Evolutionary conservation across 768 basidiomycete genomes (phyloP).

Genomic region (Lepiota venenata): DNA sequence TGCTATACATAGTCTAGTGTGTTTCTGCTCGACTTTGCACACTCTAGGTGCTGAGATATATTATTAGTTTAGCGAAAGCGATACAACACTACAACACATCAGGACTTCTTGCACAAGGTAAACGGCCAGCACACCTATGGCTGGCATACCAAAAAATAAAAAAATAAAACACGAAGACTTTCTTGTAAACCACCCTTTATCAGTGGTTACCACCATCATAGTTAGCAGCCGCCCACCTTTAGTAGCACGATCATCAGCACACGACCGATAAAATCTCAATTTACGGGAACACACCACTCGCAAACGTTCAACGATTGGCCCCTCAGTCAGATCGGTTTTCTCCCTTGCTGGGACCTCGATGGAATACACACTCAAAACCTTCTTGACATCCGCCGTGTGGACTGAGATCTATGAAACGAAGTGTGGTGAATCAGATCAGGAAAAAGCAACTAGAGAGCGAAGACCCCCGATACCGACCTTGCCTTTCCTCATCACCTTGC

Average conservation of each 20-base stretch:
- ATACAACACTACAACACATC: too few species aligned
- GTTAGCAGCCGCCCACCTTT: constrained; percentile 84
- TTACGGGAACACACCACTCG: constrained; percentile 59
- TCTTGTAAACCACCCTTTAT: neutral
- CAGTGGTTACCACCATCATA: constrained; percentile 73
- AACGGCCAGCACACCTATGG: too few species aligned
- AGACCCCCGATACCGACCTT: constrained; percentile 54
- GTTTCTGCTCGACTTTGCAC: too few species aligned
- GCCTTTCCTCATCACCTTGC: constrained; percentile 90
- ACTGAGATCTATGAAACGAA: constrained; percentile 73
- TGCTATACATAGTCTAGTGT: too few species aligned
- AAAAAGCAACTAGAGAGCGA: constrained; percentile 6
- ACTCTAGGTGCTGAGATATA: too few species aligned
- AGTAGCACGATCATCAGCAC: constrained; percentile 11
- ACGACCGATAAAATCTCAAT: constrained; percentile 10
- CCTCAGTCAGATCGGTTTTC: constrained; percentile 83
- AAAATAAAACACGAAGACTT: too few species aligned
- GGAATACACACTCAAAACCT: constrained; percentile 70
- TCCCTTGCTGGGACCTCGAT: constrained; percentile 87
- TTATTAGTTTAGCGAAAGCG: too few species aligned
- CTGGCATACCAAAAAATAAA: too few species aligned
- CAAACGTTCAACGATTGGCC: constrained; percentile 76
- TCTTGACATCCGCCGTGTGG: constrained; percentile 85
- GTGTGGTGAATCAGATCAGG: constrained; percentile 23
- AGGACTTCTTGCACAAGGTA: too few species aligned